Percentiles rank a stretch among this genome's conserved stretches.
These are phyloP conservation scores for Conticribra weissflogii DNA, from an alignment of 108 stramenopile species.

Conservation along the genomic window DNA sequence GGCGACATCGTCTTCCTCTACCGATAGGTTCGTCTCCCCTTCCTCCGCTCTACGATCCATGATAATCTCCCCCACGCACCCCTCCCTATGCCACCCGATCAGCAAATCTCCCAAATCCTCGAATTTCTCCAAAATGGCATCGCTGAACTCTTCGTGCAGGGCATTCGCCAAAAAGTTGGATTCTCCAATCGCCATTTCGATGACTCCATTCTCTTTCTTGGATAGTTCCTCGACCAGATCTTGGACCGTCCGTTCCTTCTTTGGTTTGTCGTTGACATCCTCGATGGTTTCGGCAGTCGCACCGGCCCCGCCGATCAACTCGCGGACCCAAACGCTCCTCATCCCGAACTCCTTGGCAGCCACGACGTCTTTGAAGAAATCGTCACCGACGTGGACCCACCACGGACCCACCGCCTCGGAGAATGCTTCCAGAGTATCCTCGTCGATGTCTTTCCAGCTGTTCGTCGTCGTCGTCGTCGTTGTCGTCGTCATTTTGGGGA, in stretches of 20 bases:
- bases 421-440: conserved; percentile 28
- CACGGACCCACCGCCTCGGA: conserved; percentile 68
- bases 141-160: conserved; percentile 45
- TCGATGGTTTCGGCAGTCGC: too few relatives aligned
- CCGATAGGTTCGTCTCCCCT: too few relatives aligned
- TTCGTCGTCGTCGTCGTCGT: neutral
- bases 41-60: too few relatives aligned
- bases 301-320: conserved; percentile 56
- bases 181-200: conserved; percentile 39
- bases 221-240: conserved; percentile 41
- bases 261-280: neutral
- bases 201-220: conserved; percentile 26
- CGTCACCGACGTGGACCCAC: conserved; percentile 90
- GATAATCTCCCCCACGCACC: too few relatives aligned
- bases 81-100: conserved; percentile 34
- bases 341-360: conserved; percentile 78
- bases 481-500: neutral
- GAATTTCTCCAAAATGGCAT: conserved; percentile 47
- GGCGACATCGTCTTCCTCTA: too few relatives aligned
- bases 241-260: conserved; percentile 20
- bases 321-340: conserved; percentile 79
- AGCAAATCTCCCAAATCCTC: conserved; percentile 29
- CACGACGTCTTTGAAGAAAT: conserved; percentile 87
- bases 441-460: conserved; percentile 36
- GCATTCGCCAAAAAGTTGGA: conserved; percentile 43